These are phyloP conservation scores for Hypocreales sp. DNA, from an alignment of 2,329 filamentous ascomycete species.

Conservation along the genomic window DNA sequence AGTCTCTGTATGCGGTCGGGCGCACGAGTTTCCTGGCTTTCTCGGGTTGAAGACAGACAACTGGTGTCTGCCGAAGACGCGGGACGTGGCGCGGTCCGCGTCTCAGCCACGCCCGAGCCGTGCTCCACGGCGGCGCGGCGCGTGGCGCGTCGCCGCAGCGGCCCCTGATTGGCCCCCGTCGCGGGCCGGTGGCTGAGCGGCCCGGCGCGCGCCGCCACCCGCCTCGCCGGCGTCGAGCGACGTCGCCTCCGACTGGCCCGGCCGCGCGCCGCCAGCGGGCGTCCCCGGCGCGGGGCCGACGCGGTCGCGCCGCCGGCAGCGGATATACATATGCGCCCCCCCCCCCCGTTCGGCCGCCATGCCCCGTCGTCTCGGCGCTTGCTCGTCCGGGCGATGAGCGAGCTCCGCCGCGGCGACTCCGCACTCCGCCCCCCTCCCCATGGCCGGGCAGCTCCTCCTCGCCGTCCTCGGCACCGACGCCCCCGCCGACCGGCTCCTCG, in stretches of 20 bases:
- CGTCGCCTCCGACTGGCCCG: slow-evolving; percentile 2
- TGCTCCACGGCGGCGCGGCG: not conserved
- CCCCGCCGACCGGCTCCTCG: slow-evolving; percentile 34
- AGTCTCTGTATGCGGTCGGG: too few species aligned
- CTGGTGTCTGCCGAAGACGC: slow-evolving; percentile 1
- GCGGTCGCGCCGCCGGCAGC: slow-evolving; percentile 5
- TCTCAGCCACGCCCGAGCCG: not conserved
- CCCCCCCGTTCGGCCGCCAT: too few species aligned
- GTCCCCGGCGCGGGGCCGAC: slow-evolving; percentile 5
- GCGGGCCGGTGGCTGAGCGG: too few species aligned
- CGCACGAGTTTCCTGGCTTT: too few species aligned
- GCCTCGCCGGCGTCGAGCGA: too few species aligned
- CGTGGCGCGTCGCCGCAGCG: not conserved
- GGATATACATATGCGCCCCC: too few species aligned
- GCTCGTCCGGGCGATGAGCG: not conserved
- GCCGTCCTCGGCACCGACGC: slow-evolving; percentile 36
- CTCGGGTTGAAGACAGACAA: too few species aligned
- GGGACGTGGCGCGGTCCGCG: not conserved
- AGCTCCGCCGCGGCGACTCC: too few species aligned
- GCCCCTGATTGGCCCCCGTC: not conserved
- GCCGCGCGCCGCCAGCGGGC: slow-evolving; percentile 3
- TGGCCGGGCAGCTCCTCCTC: slow-evolving; percentile 35
- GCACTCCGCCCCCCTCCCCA: too few species aligned
- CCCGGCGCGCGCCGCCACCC: too few species aligned
- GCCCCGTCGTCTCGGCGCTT: not conserved